Conservation (phyloP, 192 early-diverging fungal species). For the Linnemannia exigua region DNA sequence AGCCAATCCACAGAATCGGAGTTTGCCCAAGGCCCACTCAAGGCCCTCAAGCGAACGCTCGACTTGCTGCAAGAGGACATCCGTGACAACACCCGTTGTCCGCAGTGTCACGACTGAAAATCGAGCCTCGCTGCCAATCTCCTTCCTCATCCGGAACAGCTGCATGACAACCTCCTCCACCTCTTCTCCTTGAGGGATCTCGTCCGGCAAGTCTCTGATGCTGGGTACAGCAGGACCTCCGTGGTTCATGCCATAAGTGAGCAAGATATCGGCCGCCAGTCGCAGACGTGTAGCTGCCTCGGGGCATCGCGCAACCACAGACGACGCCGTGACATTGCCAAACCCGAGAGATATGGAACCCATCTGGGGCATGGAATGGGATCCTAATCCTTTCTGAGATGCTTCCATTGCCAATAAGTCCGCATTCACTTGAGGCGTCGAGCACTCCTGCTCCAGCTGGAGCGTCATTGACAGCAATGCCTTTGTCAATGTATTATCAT, state of each 20-base stretch:
- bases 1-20: constrained; percentile 51
- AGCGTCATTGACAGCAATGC: constrained; percentile 57
- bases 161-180: constrained; percentile 33
- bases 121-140: constrained; percentile 17
- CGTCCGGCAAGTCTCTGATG: constrained; percentile 29
- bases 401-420: constrained; percentile 5
- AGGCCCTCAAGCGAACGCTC: constrained; percentile 62
- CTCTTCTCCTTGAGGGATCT: constrained; percentile 50
- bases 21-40: constrained; percentile 62
- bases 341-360: constrained; percentile 24
- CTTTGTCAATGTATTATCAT: constrained; percentile 59
- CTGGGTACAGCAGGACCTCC: constrained; percentile 17
- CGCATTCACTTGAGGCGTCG: constrained; percentile 20
- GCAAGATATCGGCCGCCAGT: constrained; percentile 43
- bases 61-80: constrained; percentile 58
- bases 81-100: constrained; percentile 46
- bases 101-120: constrained; percentile 62
- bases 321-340: constrained; percentile 29
- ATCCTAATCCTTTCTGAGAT: background rate
- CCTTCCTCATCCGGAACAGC: constrained; percentile 11
- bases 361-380: background rate
- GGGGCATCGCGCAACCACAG: constrained; percentile 25
- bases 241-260: constrained; percentile 35
- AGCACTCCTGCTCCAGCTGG: constrained; percentile 47
- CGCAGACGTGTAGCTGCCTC: constrained; percentile 41